These are phyloP conservation scores for Besnoitia besnoiti DNA, from an alignment of 169 alveolate genomes.

Conservation along the genomic window DNA sequence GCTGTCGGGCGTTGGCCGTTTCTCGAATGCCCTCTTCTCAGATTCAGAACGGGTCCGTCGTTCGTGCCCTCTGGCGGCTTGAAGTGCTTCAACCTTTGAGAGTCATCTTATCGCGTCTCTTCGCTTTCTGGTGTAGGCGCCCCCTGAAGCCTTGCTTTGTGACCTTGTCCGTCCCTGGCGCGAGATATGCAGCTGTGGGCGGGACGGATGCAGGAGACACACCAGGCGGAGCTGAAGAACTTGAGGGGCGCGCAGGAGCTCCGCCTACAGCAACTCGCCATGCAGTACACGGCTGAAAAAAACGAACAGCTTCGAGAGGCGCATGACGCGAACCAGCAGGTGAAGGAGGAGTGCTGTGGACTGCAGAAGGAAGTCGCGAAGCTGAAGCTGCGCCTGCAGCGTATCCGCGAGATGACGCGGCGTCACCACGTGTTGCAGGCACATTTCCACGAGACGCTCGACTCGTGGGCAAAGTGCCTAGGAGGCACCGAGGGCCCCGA, in stretches of 20 bases:
- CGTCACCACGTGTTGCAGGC: not conserved
- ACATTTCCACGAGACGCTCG: not conserved
- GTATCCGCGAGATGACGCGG: not conserved
- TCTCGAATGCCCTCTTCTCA: too few relatives aligned
- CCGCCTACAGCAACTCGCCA: not conserved
- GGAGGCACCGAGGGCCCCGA: not conserved
- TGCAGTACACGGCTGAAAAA: not conserved
- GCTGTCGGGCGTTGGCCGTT: too few relatives aligned
- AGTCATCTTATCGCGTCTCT: too few relatives aligned
- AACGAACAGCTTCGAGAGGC: not conserved
- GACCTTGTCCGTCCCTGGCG: too few relatives aligned
- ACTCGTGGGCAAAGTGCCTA: not conserved
- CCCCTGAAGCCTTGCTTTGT: too few relatives aligned
- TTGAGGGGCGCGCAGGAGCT: not conserved
- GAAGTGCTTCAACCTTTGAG: too few relatives aligned
- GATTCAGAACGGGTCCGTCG: too few relatives aligned
- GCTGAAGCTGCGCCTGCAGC: not conserved
- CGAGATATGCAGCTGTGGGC: slow-evolving; percentile 35
- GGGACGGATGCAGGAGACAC: not conserved
- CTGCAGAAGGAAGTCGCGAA: not conserved
- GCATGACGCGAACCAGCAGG: not conserved
- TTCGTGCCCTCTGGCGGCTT: too few relatives aligned
- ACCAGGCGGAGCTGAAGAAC: slow-evolving; percentile 12
- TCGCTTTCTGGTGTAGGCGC: too few relatives aligned
- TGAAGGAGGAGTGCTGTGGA: not conserved